These are phyloP conservation scores for Acer negundo DNA, from an alignment of 345 rosid genomes.

Conservation along the genomic window DNA sequence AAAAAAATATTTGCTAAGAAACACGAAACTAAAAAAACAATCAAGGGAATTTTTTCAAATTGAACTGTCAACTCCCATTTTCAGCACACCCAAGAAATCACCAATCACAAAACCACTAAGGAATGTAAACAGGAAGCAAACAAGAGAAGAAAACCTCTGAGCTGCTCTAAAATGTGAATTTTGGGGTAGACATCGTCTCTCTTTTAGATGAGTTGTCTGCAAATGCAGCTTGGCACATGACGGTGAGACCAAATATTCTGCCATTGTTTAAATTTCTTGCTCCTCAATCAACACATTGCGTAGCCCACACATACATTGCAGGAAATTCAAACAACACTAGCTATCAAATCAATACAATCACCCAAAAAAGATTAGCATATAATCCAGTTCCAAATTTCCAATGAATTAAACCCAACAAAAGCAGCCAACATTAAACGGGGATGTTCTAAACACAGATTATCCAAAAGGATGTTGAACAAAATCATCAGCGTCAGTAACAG, in stretches of 20 bases:
- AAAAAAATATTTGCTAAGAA: neutral
- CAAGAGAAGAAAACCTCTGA: slow-evolving; percentile 32
- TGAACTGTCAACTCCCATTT: neutral
- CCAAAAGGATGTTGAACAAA: too few relatives aligned
- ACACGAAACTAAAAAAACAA: neutral
- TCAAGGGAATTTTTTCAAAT: too few relatives aligned
- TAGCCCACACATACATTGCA: neutral
- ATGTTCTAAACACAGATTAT: neutral
- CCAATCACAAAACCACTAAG: neutral
- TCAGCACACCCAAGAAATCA: neutral
- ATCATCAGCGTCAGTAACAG: too few relatives aligned
- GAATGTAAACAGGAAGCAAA: neutral
- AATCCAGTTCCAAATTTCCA: neutral
- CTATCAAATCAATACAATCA: slow-evolving; percentile 14
- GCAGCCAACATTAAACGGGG: neutral
- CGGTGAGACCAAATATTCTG: slow-evolving; percentile 44
- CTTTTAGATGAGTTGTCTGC: slow-evolving; percentile 29
- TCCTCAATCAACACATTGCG: slow-evolving; percentile 35
- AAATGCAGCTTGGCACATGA: slow-evolving; percentile 46
- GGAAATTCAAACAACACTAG: neutral
- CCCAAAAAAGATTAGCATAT: neutral
- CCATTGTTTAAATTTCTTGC: slow-evolving; percentile 41
- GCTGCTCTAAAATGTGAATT: slow-evolving; percentile 30
- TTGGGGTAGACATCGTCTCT: slow-evolving; percentile 18
- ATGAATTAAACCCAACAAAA: neutral